Percentiles rank a stretch among this genome's conserved stretches.
Conservation (phyloP, 768 basidiomycete genomes). For the Panus rudis region DNA sequence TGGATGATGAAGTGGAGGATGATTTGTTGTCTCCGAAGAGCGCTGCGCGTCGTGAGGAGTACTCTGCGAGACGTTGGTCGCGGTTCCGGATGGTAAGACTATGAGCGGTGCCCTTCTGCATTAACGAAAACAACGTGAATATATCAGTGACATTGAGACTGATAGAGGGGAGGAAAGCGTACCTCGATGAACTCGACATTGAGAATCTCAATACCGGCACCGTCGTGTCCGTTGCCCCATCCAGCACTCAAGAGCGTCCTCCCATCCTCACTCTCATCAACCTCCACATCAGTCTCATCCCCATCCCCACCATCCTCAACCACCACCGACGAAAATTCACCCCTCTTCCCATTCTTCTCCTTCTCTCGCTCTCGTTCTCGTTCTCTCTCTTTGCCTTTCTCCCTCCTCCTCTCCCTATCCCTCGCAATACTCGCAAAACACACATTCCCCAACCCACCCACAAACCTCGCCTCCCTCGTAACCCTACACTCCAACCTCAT, state of each 20-base stretch:
- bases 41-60: slow-evolving; percentile 50
- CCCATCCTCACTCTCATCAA: slow-evolving; percentile 20
- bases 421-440: slow-evolving; percentile 6
- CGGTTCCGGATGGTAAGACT: slow-evolving; percentile 57
- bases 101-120: slow-evolving; percentile 46
- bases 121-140: background rate
- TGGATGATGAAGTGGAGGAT: background rate
- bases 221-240: slow-evolving; percentile 78
- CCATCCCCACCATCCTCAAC: background rate
- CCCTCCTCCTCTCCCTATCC: slow-evolving; percentile 2
- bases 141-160: background rate
- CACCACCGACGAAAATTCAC: too few species aligned
- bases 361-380: slow-evolving; percentile 7
- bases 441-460: slow-evolving; percentile 35
- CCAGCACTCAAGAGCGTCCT: slow-evolving; percentile 36
- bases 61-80: slow-evolving; percentile 60
- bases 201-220: slow-evolving; percentile 67
- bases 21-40: slow-evolving; percentile 19
- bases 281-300: slow-evolving; percentile 4
- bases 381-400: slow-evolving; percentile 8
- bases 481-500: slow-evolving; percentile 36
- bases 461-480: slow-evolving; percentile 36
- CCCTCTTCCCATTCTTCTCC: too few species aligned
- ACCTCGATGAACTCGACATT: slow-evolving; percentile 60
- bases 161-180: slow-evolving; percentile 13